Evolutionary conservation across 441 rosid genomes (phyloP).

Genomic region (Adansonia gregorii): DNA sequence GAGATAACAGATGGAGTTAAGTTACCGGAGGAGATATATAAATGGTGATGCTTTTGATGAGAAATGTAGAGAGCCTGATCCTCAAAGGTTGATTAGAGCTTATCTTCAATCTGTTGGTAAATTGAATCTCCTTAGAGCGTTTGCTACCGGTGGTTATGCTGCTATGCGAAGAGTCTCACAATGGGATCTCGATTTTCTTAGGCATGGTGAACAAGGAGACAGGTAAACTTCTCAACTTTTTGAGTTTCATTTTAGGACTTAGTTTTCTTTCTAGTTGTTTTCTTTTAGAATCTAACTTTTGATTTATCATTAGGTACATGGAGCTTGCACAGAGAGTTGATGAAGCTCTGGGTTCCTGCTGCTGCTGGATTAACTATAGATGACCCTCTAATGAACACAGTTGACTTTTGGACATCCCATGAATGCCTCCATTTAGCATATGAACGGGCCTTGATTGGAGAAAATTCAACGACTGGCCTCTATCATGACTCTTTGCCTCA

Average conservation of each 20-base stretch:
- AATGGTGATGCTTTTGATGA: slow-evolving; percentile 74
- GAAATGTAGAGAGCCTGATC: slow-evolving; percentile 70
- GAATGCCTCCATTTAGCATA: slow-evolving; percentile 63
- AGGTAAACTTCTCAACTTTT: slow-evolving; percentile 30
- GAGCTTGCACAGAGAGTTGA: slow-evolving; percentile 61
- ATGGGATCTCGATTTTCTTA: slow-evolving; percentile 60
- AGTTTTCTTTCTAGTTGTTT: neutral
- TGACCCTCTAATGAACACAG: slow-evolving; percentile 52
- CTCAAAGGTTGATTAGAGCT: slow-evolving; percentile 57
- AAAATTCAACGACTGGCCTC: slow-evolving; percentile 60
- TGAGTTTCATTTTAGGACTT: neutral
- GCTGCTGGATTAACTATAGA: slow-evolving; percentile 58
- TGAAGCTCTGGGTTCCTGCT: slow-evolving; percentile 61
- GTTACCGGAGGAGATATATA: slow-evolving; percentile 72
- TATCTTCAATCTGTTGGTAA: slow-evolving; percentile 59
- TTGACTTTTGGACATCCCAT: slow-evolving; percentile 62
- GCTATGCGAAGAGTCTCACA: slow-evolving; percentile 62
- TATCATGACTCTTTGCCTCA: slow-evolving; percentile 61
- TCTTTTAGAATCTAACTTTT: slow-evolving; percentile 6
- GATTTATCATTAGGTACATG: slow-evolving; percentile 38
- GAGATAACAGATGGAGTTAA: slow-evolving; percentile 55
- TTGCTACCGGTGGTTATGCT: slow-evolving; percentile 69
- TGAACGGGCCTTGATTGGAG: slow-evolving; percentile 57
- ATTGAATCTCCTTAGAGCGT: slow-evolving; percentile 60
- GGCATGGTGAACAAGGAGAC: slow-evolving; percentile 59